Evolutionary conservation across 1,284 basidiomycete species (phyloP).

Genomic region (Phlebopus sp.): DNA sequence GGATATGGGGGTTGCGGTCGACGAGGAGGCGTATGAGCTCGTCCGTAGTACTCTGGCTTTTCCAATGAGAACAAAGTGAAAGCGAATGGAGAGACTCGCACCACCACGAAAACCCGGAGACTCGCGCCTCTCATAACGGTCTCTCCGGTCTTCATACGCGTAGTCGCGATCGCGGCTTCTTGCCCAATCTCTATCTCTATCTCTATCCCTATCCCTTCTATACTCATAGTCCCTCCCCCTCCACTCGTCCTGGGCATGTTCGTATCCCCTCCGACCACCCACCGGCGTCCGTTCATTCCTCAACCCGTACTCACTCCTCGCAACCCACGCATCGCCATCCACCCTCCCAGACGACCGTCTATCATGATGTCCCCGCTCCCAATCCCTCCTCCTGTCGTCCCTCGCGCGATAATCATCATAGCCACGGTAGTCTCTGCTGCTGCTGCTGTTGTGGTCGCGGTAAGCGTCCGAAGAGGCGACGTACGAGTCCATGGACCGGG

Average conservation of each 20-base stretch:
- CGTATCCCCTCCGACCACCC: slow-evolving; percentile 15
- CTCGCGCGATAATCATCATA: slow-evolving; percentile 19
- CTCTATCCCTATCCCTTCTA: slow-evolving; percentile 10
- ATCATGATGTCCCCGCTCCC: slow-evolving; percentile 22
- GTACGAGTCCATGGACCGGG: slow-evolving; percentile 19
- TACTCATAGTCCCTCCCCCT: slow-evolving; percentile 17
- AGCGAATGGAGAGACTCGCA: slow-evolving; percentile 11
- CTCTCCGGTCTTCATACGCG: slow-evolving; percentile 16
- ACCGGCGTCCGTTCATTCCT: slow-evolving; percentile 5
- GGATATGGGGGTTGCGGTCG: slow-evolving; percentile 15
- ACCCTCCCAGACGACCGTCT: slow-evolving; percentile 10
- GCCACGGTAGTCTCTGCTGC: slow-evolving; percentile 19
- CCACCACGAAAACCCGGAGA: slow-evolving; percentile 18
- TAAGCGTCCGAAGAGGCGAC: slow-evolving; percentile 16
- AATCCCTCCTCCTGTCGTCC: slow-evolving; percentile 23
- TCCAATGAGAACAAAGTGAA: neutral
- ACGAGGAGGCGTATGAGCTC: slow-evolving; percentile 13
- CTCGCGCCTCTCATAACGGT: slow-evolving; percentile 19
- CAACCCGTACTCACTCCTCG: slow-evolving; percentile 19
- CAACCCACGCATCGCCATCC: slow-evolving; percentile 15
- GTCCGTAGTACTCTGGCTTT: slow-evolving; percentile 3
- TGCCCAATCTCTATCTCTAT: slow-evolving; percentile 19
- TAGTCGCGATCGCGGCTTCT: slow-evolving; percentile 27
- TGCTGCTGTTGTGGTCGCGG: slow-evolving; percentile 8
- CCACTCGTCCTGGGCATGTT: slow-evolving; percentile 13